Conservation (phyloP, 768 basidiomycete genomes). For the Boletales sp. region DNA sequence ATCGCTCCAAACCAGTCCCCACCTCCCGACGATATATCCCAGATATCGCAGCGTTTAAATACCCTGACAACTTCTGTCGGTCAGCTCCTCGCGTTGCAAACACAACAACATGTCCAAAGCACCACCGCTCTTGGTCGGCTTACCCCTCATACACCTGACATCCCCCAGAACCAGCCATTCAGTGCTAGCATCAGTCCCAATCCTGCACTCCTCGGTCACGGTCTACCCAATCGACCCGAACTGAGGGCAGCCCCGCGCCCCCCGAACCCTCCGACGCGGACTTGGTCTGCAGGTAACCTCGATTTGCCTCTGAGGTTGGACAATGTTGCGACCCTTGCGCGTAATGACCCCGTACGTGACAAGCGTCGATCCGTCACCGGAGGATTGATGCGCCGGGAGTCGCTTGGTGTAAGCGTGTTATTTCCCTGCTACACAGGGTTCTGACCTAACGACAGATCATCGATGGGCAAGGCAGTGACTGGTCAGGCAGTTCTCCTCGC, state of each 20-base stretch:
- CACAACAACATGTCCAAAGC: conserved; percentile 61
- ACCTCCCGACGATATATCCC: conserved; percentile 65
- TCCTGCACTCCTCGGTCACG: conserved; percentile 50
- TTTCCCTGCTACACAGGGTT: conserved; percentile 4
- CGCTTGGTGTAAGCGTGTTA: conserved; percentile 55
- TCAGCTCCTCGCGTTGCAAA: conserved; percentile 77
- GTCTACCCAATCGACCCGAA: conserved; percentile 63
- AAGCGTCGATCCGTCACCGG: conserved; percentile 72
- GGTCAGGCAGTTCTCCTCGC: conserved; percentile 52
- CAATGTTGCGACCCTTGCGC: conserved; percentile 34
- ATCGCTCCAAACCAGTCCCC: conserved; percentile 70
- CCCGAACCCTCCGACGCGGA: conserved; percentile 70
- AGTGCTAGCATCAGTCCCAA: conserved; percentile 37
- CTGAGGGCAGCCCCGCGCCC: conserved; percentile 55
- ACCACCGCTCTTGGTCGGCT: conserved; percentile 33
- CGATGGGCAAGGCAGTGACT: conserved; percentile 54
- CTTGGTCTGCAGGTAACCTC: conserved; percentile 80
- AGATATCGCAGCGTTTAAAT: conserved; percentile 75
- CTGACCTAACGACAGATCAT: conserved; percentile 40
- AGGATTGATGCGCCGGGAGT: conserved; percentile 68
- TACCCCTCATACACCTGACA: conserved; percentile 36
- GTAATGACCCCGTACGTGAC: conserved; percentile 46
- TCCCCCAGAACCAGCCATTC: conserved; percentile 42
- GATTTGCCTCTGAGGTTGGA: conserved; percentile 65
- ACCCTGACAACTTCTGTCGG: conserved; percentile 82